Evolutionary conservation across 495 filamentous ascomycete genomes (phyloP), one percentile per base, ranked within the genome.

Genomic region (Hyaloscypha hepaticicola): DNA sequence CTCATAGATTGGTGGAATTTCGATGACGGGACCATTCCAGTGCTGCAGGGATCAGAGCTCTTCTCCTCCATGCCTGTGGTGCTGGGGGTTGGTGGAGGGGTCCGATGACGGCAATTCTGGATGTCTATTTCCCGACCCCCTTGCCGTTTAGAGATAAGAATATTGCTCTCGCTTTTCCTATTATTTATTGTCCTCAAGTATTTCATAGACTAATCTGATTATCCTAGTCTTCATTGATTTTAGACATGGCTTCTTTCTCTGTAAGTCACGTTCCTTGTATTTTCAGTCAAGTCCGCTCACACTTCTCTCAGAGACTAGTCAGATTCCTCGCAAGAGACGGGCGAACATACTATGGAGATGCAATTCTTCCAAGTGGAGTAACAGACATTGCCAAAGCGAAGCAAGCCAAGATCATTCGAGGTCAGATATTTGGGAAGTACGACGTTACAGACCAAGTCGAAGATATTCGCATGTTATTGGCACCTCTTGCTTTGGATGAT

Each of bases 311-410:
- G 90, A 84, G 88, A 70, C 87, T 95, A 33, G 78, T 96, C 65
- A 88, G 90, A 61, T 95, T 95, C 77, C 79, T 92, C 14, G 86
- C 89, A 68, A 85, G 83, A 67, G 87, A 93, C 71, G 90, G 90
- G 72, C 79, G 81, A 51, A 83, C 83, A 41, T 93, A 95, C 77
- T 93, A 93, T 69, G 92, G 92, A 63, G 90, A 96, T 76, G 90
- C 92, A 62, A 84, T 93, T 52, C 84, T 95, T 31, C 88, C 91
- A 14, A 31, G 76, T 0, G 88, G 88, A 8, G 77, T 85, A 29
- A 87, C 72, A 58, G 88, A 95, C 69, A 83, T 93, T 65, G 76
- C 82, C 64, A 83, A 87, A 73, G 82, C 83, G 3, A 87, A 80
- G 56, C 81, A 85, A 69, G 91, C 91, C 33, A 82, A 75, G 34